Evolutionary conservation across 768 basidiomycete genomes (phyloP).

Genomic region (Russula sp.): DNA sequence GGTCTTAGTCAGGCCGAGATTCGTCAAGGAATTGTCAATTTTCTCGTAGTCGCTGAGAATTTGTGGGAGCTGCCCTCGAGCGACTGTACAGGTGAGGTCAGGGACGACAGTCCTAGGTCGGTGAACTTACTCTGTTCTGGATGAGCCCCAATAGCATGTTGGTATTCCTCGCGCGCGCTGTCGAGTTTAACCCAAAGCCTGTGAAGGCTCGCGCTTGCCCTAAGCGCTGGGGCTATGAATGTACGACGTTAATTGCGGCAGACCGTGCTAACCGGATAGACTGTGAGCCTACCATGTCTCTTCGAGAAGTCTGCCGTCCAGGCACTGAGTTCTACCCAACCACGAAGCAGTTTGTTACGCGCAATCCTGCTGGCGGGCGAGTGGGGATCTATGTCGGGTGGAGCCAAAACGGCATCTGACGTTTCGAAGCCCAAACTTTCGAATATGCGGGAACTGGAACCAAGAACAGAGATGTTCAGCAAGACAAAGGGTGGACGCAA

Average conservation of each 20-base stretch:
- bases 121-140: constrained; percentile 63
- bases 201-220: constrained; percentile 41
- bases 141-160: constrained; percentile 70
- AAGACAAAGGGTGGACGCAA: neutral
- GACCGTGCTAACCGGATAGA: constrained; percentile 11
- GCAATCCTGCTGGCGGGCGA: constrained; percentile 49
- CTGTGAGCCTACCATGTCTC: constrained; percentile 41
- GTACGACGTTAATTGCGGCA: neutral
- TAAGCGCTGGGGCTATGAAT: constrained; percentile 45
- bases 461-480: constrained; percentile 2
- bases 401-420: constrained; percentile 47
- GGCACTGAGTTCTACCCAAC: constrained; percentile 73
- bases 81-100: constrained; percentile 42
- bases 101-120: neutral
- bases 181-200: constrained; percentile 52
- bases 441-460: constrained; percentile 44
- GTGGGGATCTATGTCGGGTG: constrained; percentile 52
- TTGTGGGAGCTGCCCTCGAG: constrained; percentile 50
- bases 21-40: constrained; percentile 42
- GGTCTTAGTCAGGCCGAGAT: constrained; percentile 63
- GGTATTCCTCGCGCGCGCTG: constrained; percentile 66
- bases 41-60: constrained; percentile 43
- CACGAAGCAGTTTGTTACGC: constrained; percentile 64
- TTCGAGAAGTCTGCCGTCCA: constrained; percentile 62
- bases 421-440: constrained; percentile 41